phyloP scores from a whole-genome alignment of 495 filamentous ascomycete species.

The Aspergillus indologenus region DNA sequence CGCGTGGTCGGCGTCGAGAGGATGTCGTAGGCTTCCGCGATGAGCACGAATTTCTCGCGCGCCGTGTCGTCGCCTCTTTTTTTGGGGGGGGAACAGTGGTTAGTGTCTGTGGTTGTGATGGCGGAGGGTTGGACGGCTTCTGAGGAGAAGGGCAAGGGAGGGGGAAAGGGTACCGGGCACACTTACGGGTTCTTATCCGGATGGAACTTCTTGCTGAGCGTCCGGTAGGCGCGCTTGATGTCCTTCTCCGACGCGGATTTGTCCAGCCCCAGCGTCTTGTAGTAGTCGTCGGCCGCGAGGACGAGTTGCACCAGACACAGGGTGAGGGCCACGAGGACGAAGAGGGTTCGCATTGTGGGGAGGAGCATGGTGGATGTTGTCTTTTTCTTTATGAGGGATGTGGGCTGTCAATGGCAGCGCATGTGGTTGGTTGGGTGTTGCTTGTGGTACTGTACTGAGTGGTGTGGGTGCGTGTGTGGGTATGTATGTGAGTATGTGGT shows the following conservation, averaged over 20 bases:
- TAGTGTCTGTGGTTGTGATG: too few species aligned
- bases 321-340: constrained; percentile 19
- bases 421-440: too few species aligned
- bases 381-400: too few species aligned
- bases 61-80: constrained; percentile 63
- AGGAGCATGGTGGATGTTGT: not conserved
- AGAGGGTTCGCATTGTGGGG: constrained; percentile 24
- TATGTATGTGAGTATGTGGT: too few species aligned
- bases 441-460: too few species aligned
- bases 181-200: constrained; percentile 98
- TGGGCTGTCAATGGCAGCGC: too few species aligned
- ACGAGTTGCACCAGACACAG: constrained; percentile 49
- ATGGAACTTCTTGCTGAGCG: constrained; percentile 91
- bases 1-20: constrained; percentile 79
- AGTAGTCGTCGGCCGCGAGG: constrained; percentile 78
- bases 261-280: constrained; percentile 83
- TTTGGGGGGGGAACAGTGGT: constrained; percentile 1
- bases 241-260: constrained; percentile 81
- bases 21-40: constrained; percentile 95
- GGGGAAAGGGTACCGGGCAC: constrained; percentile 7
- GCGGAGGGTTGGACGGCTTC: too few species aligned
- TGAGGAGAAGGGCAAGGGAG: not conserved
- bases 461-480: too few species aligned
- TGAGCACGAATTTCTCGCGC: constrained; percentile 88
- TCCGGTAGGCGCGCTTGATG: constrained; percentile 94